Percentiles rank a stretch among this genome's conserved stretches.
These are phyloP conservation scores for Pseudocercospora vitis DNA, from an alignment of 2,329 filamentous ascomycete genomes.

Conservation along the genomic window DNA sequence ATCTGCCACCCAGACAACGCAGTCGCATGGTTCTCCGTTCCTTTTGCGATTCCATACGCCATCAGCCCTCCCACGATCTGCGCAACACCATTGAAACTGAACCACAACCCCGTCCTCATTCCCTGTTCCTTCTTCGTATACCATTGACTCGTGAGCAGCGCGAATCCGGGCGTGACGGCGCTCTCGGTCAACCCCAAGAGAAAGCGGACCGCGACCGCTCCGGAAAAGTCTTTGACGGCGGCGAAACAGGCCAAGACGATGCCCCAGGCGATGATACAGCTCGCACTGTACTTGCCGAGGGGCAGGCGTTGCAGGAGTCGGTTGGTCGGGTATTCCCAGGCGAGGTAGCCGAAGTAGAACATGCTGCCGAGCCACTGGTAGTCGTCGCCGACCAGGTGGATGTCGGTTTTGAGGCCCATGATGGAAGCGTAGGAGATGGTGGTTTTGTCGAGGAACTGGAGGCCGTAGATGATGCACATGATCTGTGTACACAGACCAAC, in stretches of 20 bases:
- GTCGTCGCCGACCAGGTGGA: constrained; percentile 50
- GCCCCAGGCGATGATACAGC: constrained; percentile 66
- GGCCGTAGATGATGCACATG: constrained; percentile 58
- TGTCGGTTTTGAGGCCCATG: constrained; percentile 51
- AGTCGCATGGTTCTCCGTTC: constrained; percentile 56
- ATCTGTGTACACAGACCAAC: constrained; percentile 35
- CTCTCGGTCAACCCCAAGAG: constrained; percentile 69
- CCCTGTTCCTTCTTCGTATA: constrained; percentile 71
- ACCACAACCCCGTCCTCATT: constrained; percentile 64
- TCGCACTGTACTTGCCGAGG: constrained; percentile 65
- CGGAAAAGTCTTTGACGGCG: constrained; percentile 59
- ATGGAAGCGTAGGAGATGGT: constrained; percentile 55
- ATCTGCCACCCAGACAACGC: constrained; percentile 66
- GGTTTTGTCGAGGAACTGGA: constrained; percentile 63
- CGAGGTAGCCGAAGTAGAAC: constrained; percentile 57
- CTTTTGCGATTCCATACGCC: constrained; percentile 63
- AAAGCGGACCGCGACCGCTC: constrained; percentile 65
- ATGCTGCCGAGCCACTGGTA: constrained; percentile 53
- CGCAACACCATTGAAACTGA: constrained; percentile 64
- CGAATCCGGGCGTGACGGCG: constrained; percentile 68
- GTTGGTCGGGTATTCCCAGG: constrained; percentile 65
- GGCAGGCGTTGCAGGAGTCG: constrained; percentile 64
- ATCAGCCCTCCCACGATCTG: constrained; percentile 64
- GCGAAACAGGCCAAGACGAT: constrained; percentile 62
- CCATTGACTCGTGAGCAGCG: constrained; percentile 68